Evolutionary conservation across 257 asterid genomes (phyloP), one percentile per base, ranked within the genome.

Genomic region (Solanum dulcamara): DNA sequence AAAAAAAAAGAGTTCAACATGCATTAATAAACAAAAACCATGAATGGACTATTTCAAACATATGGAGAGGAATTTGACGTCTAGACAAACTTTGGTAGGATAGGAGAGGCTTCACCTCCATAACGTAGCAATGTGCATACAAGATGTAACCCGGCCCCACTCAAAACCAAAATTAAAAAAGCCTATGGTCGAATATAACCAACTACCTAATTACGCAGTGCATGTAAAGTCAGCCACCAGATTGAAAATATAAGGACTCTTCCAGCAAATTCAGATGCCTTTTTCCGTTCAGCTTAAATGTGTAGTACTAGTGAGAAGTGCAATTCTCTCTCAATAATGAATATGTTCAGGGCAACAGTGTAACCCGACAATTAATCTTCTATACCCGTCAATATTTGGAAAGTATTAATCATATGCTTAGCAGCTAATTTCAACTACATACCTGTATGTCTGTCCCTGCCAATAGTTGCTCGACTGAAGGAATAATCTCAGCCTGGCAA

Each of bases 401-500:
- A 75, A 75, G 38, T 75, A 75, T 24, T 42, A 75, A 38, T 26
- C 82, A 79, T 48, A 79, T 28, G 40, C 60, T 48, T 79, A 46
- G 64, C 28, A 77, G 83, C 32, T 79, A 83, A 5, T 70, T 62
- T 84, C 32, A 86, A 67, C 46, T 62, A 32, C 83, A 51, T 84
- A 97, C 99, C 98, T 97, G 99, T 91, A 95, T 91, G 81, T 95
- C 97, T 30, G 64, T 89, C 48, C 91, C 91, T 48, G 91, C 91
- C 89, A 94, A 28, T 83, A 97, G 93, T 90, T 95, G 94, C 81
- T 93, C 98, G 32, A 95, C 96, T 20, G 97, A 91, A 80, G 98
- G 94, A 88, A 95, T 93, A 84, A 95, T 90, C 92, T 95, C 98
- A 42, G 97, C 99, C 99, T 97, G 93, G 84, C 77, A 60, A 88